These are phyloP conservation scores for Castanea mollissima DNA, from an alignment of 306 rosid species.

Conservation along the genomic window DNA sequence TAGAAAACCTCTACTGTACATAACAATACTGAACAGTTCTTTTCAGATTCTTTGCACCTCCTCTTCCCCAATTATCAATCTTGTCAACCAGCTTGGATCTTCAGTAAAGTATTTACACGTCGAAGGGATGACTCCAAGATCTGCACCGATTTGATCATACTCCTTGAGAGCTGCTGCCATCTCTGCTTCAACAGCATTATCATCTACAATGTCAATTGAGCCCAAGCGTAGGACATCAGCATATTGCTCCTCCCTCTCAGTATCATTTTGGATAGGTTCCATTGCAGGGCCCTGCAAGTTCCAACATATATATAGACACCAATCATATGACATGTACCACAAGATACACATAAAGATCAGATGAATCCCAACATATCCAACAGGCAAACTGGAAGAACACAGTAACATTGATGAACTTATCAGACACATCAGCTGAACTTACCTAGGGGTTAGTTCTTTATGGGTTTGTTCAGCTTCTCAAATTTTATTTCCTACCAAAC, in stretches of 20 bases:
- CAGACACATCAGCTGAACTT: not conserved
- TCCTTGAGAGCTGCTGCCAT: slow-evolving; percentile 83
- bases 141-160: slow-evolving; percentile 72
- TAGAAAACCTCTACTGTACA: not conserved
- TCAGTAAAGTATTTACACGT: slow-evolving; percentile 62
- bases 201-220: slow-evolving; percentile 51
- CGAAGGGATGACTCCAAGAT: slow-evolving; percentile 75
- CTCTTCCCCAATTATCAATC: slow-evolving; percentile 86
- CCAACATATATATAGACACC: not conserved
- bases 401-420: not conserved
- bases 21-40: not conserved
- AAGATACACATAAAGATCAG: not conserved
- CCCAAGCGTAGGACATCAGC: slow-evolving; percentile 56
- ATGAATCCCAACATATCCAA: not conserved
- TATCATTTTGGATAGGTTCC: slow-evolving; percentile 63
- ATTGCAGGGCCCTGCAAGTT: slow-evolving; percentile 65
- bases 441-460: not conserved
- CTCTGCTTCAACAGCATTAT: slow-evolving; percentile 54
- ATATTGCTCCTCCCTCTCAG: slow-evolving; percentile 71
- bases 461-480: not conserved
- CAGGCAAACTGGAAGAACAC: not conserved
- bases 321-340: not conserved
- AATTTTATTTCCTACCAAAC: not conserved
- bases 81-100: slow-evolving; percentile 91
- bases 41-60: slow-evolving; percentile 46